Evolutionary conservation across 2,329 filamentous ascomycete species (phyloP), one percentile per base, ranked within the genome.

Genomic region (Alternaria conjuncta): DNA sequence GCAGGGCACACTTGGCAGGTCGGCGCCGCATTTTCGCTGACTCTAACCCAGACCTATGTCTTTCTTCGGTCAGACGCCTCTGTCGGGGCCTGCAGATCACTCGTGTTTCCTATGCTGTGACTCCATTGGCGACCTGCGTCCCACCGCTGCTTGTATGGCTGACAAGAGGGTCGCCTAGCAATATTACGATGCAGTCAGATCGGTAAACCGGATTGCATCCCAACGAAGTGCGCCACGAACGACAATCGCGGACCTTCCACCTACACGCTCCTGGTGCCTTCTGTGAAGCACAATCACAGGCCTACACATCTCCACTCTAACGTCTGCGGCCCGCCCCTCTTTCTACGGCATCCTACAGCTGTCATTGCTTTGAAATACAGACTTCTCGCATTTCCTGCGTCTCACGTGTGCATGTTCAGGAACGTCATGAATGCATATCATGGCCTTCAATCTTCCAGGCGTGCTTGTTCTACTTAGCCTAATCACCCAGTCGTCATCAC

Each of bases 381-480:
- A 62, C 49, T 63, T 54, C 65, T 23, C 55, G 61, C 64, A 59
- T 32, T 51, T 64, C 57, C 53, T 61, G 60, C 55, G 65, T 49
- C 67, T 67, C 65, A 74, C 66, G 61, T 70, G 61, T 63, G 25
- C 51, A 25, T 30, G 47, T 36, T 54, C 26, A 43, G 47, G 54
- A 66, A 25, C 60, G 74, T 72, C 61, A 77, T 76, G 72, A 72
- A 67, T 62, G 70, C 65, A 57, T 60, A 69, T 61, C 67, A 80
- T 80, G 78, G 71, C 75, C 69, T 71, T 71, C 60, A 57, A 72
- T 59, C 71, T 67, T 59, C 62, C 64, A 63, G 70, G 66, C 65
- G 64, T 76, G 30, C 41, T 80, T 61, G 67, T 70, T 65, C 70
- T 69, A 53, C 62, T 73, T 64, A 73, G 60, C 61, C 68, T 80